Evolutionary conservation across 2,329 filamentous ascomycete genomes (phyloP).

Genomic region (Mycocentrospora acerina): DNA sequence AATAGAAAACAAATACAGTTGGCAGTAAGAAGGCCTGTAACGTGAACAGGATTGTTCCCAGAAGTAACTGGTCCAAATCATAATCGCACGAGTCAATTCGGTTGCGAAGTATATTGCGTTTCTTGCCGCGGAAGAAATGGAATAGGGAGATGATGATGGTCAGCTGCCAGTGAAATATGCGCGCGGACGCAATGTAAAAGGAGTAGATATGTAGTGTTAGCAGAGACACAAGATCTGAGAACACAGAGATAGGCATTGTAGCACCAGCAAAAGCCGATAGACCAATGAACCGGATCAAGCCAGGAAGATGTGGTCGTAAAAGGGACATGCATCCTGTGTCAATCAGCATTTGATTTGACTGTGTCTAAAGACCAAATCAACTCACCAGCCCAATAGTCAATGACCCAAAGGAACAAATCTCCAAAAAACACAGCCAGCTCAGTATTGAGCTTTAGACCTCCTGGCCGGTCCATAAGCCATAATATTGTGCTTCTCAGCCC

Average conservation of each 20-base stretch:
- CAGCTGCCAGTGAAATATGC: conserved; percentile 98
- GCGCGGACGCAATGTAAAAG: conserved; percentile 94
- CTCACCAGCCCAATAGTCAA: conserved; percentile 92
- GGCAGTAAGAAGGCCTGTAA: conserved; percentile 92
- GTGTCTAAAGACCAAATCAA: background rate
- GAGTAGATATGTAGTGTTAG: conserved; percentile 96
- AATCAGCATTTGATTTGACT: conserved; percentile 6
- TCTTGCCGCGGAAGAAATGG: conserved; percentile 96
- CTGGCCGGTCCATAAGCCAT: conserved; percentile 89
- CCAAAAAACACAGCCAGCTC: conserved; percentile 93
- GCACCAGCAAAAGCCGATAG: conserved; percentile 94
- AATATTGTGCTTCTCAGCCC: conserved; percentile 85
- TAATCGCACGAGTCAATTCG: conserved; percentile 99
- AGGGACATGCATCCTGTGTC: conserved; percentile 70
- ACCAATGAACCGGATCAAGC: conserved; percentile 87
- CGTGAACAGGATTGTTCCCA: conserved; percentile 96
- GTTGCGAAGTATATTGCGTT: conserved; percentile 93
- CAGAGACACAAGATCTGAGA: conserved; percentile 88
- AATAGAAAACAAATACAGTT: conserved; percentile 93
- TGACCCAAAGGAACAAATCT: conserved; percentile 96
- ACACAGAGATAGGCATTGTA: conserved; percentile 93
- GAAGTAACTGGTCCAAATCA: conserved; percentile 91
- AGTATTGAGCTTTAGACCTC: conserved; percentile 90
- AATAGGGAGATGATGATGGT: conserved; percentile 97
- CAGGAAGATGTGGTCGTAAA: conserved; percentile 77